Evolutionary conservation across 352 stramenopile species (phyloP), one percentile per base, ranked within the genome.

Genomic region (Peronospora farinosa): DNA sequence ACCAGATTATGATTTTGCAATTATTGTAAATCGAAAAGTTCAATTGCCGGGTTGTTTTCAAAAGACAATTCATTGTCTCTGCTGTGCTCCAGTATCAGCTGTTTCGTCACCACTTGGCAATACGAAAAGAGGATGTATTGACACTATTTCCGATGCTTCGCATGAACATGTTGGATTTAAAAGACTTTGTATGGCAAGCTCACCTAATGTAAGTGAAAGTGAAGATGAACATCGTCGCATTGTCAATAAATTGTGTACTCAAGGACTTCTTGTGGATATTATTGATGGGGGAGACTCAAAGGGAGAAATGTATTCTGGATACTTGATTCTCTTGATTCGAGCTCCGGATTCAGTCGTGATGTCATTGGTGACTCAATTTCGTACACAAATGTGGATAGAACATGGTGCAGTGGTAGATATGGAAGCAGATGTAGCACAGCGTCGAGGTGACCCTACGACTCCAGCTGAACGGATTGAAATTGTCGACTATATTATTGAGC

Each of bases 381-480:
- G 78, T 0, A 78, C 75, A 31, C 68, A 89, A 3, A 61, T 87
- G 39, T 91, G 82, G 79, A 74, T 86, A 54, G 78, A 88, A 33
- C 78, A 93, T 44, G 78, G 78, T n/a, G 75, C 72, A 0, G 77
- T 91, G 9, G 73, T 74, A 10, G 82, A 93, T 55, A 77, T 92
- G 62, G 69, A 87, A 40, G 69, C 85, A 42, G 80, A 93, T 16
- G 53, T 92, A 15, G 65, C 77, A 5, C 68, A 84, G 15, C 54
- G 59, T 11, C 70, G 77, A 1, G 65, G 78, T 33, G 70, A 78
- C 2, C 74, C 75, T 0, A 70, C 75, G 17, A 90, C 81, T 7
- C 80, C 83, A 7, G 83, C 83, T 23, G 83, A 94, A 51, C 73
- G 81, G 5, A 82, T 94, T 13, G 76, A 94, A 57, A 88, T 92